These are phyloP conservation scores for Pouteria campechiana DNA, from an alignment of 179 eudicot species.

Conservation along the genomic window DNA sequence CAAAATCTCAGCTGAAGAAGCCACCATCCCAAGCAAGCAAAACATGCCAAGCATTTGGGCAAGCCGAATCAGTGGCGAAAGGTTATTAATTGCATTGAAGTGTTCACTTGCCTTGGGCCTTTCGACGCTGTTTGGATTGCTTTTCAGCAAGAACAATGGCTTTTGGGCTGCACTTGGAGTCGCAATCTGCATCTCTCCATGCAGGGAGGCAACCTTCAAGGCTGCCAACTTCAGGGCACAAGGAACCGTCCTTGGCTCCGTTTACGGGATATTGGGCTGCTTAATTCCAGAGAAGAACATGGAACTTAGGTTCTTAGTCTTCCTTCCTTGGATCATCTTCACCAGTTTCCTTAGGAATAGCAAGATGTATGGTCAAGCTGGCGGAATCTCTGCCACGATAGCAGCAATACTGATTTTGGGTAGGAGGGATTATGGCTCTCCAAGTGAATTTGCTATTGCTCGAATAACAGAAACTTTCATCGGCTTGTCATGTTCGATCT, in stretches of 20 bases:
- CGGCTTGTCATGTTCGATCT: conserved; percentile 51
- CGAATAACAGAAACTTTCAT: conserved; percentile 67
- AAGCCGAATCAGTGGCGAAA: conserved; percentile 9
- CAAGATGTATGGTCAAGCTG: conserved; percentile 73
- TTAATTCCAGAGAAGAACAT: conserved; percentile 39
- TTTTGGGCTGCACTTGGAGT: conserved; percentile 72
- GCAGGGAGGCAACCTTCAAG: conserved; percentile 66
- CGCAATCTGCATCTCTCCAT: conserved; percentile 51
- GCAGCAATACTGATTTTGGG: conserved; percentile 75
- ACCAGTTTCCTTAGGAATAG: conserved; percentile 48
- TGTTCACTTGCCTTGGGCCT: conserved; percentile 62
- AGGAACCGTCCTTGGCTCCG: conserved; percentile 70
- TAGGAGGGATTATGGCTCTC: conserved; percentile 44
- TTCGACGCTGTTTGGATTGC: conserved; percentile 51
- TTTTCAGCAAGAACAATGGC: conserved; percentile 58
- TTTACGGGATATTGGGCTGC: conserved; percentile 66
- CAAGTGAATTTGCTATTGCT: conserved; percentile 72
- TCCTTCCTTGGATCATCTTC: conserved; percentile 79
- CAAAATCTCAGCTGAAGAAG: conserved; percentile 3
- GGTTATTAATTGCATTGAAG: conserved; percentile 42
- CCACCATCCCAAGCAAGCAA: conserved; percentile 9
- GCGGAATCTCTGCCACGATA: conserved; percentile 62
- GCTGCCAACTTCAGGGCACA: conserved; percentile 60
- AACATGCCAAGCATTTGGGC: conserved; percentile 17
- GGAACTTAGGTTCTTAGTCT: conserved; percentile 48